Conservation (phyloP, 192 early-diverging fungal species). For the Piromyces finnis region DNA sequence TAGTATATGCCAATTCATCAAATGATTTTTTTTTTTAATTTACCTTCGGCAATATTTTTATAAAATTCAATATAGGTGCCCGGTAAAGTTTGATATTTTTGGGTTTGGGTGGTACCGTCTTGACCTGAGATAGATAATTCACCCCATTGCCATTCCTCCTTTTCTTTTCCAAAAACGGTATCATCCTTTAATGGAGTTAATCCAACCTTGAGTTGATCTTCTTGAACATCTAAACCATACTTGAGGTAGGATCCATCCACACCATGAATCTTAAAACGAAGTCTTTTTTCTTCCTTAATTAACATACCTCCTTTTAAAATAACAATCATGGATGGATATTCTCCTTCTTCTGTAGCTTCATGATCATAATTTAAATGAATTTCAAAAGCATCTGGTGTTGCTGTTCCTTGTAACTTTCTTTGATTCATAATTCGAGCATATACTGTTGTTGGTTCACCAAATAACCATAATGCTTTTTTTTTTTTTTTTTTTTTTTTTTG, state of each 20-base stretch:
- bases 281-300: conserved; percentile 27
- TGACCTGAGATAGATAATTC: conserved; percentile 20
- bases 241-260: conserved; percentile 49
- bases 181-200: conserved; percentile 15
- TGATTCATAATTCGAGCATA: conserved; percentile 41
- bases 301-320: conserved; percentile 49
- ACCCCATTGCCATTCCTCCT: conserved; percentile 16
- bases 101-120: conserved; percentile 21
- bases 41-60: conserved; percentile 38
- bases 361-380: conserved; percentile 40
- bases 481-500: too few relatives aligned
- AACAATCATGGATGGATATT: conserved; percentile 17
- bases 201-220: conserved; percentile 51
- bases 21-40: too few relatives aligned
- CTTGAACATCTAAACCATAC: conserved; percentile 50
- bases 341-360: conserved; percentile 5
- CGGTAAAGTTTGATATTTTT: conserved; percentile 29
- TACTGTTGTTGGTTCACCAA: conserved; percentile 44
- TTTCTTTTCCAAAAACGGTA: conserved; percentile 35
- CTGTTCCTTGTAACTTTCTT: conserved; percentile 28
- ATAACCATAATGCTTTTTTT: conserved; percentile 27
- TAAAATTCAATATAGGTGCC: conserved; percentile 46
- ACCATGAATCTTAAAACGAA: conserved; percentile 47
- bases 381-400: conserved; percentile 42
- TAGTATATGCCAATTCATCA: too few relatives aligned